Conservation (phyloP, 257 asterid species). For the Solanum bukasovii region DNA sequence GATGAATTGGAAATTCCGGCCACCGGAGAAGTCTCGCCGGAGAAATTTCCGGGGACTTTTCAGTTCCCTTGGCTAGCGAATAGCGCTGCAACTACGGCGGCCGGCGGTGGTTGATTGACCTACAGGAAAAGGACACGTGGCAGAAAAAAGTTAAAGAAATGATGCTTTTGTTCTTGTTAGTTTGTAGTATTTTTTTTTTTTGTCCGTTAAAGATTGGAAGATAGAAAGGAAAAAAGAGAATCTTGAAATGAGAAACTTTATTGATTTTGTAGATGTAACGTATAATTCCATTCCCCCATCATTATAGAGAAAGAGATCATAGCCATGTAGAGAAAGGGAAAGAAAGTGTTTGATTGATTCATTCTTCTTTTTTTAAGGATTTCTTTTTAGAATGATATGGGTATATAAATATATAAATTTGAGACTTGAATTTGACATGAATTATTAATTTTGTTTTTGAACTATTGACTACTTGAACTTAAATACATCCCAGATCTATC, state of each 20-base stretch:
- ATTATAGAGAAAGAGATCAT: background rate
- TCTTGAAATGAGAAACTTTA: background rate
- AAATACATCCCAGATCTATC: too few relatives aligned
- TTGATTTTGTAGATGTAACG: conserved; percentile 8
- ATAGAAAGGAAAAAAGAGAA: conserved; percentile 15
- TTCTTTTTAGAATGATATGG: background rate
- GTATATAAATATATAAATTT: too few relatives aligned
- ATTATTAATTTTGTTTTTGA: too few relatives aligned
- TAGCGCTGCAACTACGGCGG: conserved; percentile 36
- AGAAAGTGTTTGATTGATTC: conserved; percentile 7
- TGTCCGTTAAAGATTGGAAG: conserved; percentile 21
- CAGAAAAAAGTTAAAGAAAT: background rate
- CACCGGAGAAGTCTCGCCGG: conserved; percentile 17
- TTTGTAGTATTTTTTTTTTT: conserved; percentile 22
- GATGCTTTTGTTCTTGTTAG: conserved; percentile 42
- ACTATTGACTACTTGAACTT: too few relatives aligned
- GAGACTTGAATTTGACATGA: too few relatives aligned
- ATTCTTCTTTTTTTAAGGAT: background rate
- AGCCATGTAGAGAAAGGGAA: conserved; percentile 3
- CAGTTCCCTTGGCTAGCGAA: conserved; percentile 46
- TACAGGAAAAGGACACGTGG: background rate
- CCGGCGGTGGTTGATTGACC: conserved; percentile 63
- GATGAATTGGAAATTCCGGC: conserved; percentile 13
- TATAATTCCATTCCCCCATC: conserved; percentile 2
- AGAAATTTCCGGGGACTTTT: conserved; percentile 15